Evolutionary conservation across 2,329 filamentous ascomycete species (phyloP).

Genomic region (Ilyonectria robusta): DNA sequence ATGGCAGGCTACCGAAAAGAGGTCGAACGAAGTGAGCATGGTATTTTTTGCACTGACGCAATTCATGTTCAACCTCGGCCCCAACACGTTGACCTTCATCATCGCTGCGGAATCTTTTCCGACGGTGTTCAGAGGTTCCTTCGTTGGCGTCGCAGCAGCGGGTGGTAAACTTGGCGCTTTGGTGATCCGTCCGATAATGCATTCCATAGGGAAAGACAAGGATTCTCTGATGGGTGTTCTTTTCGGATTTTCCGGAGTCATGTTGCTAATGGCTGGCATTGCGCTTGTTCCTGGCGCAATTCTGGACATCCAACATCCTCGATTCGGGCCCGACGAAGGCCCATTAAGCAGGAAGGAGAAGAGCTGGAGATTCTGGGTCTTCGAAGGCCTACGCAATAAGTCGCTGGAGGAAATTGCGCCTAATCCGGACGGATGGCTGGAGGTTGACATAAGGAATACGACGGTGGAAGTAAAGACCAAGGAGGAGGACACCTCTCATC

Average conservation of each 20-base stretch:
- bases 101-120: slow-evolving; percentile 51
- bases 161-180: slow-evolving; percentile 50
- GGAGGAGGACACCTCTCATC: not conserved
- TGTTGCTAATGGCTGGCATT: not conserved
- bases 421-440: not conserved
- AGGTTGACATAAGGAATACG: not conserved
- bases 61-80: slow-evolving; percentile 49
- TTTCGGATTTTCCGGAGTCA: not conserved
- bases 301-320: not conserved
- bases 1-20: not conserved
- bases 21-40: not conserved
- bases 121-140: slow-evolving; percentile 49
- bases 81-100: slow-evolving; percentile 51
- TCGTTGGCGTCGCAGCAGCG: slow-evolving; percentile 50
- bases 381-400: not conserved
- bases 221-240: not conserved
- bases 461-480: not conserved
- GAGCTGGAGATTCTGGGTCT: not conserved
- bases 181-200: slow-evolving; percentile 33
- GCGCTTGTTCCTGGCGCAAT: not conserved
- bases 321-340: not conserved
- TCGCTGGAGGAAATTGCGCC: not conserved
- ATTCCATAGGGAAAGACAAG: not conserved
- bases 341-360: not conserved
- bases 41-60: slow-evolving; percentile 17